Evolutionary conservation across 768 basidiomycete genomes (phyloP).

Genomic region (Pleurotus giganteus): DNA sequence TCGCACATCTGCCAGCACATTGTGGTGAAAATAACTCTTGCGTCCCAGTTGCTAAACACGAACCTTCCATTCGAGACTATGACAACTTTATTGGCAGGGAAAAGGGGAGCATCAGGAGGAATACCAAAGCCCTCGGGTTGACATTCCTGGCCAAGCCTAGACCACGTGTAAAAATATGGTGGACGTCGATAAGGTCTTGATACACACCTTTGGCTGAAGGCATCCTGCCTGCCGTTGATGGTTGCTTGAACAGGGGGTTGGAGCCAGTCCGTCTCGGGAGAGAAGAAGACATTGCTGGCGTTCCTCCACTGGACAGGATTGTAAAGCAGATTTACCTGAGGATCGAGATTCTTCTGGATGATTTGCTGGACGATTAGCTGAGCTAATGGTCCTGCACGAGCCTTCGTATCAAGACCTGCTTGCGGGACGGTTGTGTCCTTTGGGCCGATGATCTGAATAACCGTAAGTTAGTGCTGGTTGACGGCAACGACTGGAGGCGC

Average conservation of each 20-base stretch:
- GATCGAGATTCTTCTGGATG: slow-evolving; percentile 38
- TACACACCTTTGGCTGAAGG: slow-evolving; percentile 24
- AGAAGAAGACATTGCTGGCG: slow-evolving; percentile 29
- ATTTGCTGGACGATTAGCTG: slow-evolving; percentile 37
- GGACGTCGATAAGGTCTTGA: background rate
- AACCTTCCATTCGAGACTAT: slow-evolving; percentile 51
- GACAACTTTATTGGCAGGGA: slow-evolving; percentile 45
- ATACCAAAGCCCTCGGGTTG: slow-evolving; percentile 31
- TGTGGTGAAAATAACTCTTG: background rate
- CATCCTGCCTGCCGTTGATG: slow-evolving; percentile 34
- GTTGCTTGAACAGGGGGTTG: slow-evolving; percentile 26
- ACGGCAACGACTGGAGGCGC: background rate
- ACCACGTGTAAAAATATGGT: background rate
- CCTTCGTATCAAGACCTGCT: slow-evolving; percentile 52
- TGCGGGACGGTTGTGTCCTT: slow-evolving; percentile 53
- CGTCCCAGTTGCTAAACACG: background rate
- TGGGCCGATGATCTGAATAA: slow-evolving; percentile 20
- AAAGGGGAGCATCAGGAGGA: slow-evolving; percentile 44
- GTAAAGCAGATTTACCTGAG: slow-evolving; percentile 41
- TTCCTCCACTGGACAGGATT: slow-evolving; percentile 49
- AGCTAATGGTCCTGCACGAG: slow-evolving; percentile 32
- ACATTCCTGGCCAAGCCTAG: slow-evolving; percentile 46
- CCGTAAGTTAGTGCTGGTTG: background rate
- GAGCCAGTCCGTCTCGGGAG: slow-evolving; percentile 33
- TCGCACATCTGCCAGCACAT: slow-evolving; percentile 34